Base-by-base conservation (phyloP, 371 early-diverging fungal genomes). In the Capniomyces stellatus region DNA sequence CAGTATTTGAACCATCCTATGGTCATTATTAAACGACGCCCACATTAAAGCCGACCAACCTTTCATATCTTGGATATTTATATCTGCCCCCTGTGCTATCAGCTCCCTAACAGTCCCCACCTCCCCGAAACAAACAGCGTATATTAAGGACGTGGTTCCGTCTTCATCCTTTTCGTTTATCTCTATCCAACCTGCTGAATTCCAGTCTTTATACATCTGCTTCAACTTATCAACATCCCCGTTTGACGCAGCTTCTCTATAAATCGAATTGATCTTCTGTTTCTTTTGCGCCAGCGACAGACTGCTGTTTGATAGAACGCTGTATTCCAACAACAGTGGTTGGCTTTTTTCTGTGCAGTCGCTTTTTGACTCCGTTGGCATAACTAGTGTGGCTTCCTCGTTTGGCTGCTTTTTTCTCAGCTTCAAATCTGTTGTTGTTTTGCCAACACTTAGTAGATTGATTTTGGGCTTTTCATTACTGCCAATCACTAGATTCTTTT, bases 11-110 rank as follows among this genome's bases (percentile, higher is more conserved):
- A 85, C 88, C 25, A 85, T 66, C 10, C 66, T 64, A 54, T 79
- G 78, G 70, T 87, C 82, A 53, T 81, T 80, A 69, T 87, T 92
- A 57, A 82, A 83, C 42, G 83, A 82, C 1, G 95, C 92, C 95
- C 95, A 94, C 75, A 92, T 81, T 46, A 92, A 75, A n/a, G 92
- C 82, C 2, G 92, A 83, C 95, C 95, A 94, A 19, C 95, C 95
- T 57, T 75, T 85, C 56, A 76, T 72, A 68, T 92, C 93, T 59
- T 77, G 75, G 27, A 66, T 71, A 66, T 91, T 75, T 23, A 84
- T 77, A 44, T 72, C 69, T 28, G 86, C 89, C 31, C 89, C 87
- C 46, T 76, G 75, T 58, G 69, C 64, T n/a, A 92, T 57, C 41
- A 92, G 67, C 42, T 76, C 62, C 50, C 68, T 67, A 1, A 75